Percentiles rank a stretch among this genome's conserved stretches.
phyloP scores from a whole-genome alignment of 805 yeast species.

The Pichia rugopelliculosa region DNA sequence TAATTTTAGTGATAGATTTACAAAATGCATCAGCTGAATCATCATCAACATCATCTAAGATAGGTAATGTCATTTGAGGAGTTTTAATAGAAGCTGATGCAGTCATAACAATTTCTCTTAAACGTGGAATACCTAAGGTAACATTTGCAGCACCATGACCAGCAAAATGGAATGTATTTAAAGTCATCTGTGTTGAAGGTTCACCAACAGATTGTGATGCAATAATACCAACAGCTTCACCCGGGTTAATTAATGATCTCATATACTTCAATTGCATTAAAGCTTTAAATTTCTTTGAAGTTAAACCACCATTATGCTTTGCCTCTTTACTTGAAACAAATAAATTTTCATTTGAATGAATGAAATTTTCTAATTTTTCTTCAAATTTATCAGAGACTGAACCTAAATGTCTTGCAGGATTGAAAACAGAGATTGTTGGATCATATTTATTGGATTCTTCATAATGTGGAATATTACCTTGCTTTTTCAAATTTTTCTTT shows the following conservation, averaged over 20 bases:
- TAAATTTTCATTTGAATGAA: constrained; percentile 45
- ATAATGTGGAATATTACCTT: constrained; percentile 54
- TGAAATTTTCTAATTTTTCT: constrained; percentile 64
- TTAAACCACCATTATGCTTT: constrained; percentile 40
- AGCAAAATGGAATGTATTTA: constrained; percentile 95
- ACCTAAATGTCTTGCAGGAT: constrained; percentile 87
- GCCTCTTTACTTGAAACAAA: constrained; percentile 50
- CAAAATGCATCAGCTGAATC: constrained; percentile 89
- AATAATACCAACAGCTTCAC: constrained; percentile 97
- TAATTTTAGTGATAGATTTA: constrained; percentile 78
- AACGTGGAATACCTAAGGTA: constrained; percentile 98
- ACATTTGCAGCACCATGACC: constrained; percentile 99
- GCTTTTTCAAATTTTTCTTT: constrained; percentile 63
- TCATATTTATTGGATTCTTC: constrained; percentile 62
- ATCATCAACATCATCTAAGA: constrained; percentile 71
- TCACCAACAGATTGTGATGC: constrained; percentile 99
- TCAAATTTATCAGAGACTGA: constrained; percentile 89
- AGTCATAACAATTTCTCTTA: constrained; percentile 99
- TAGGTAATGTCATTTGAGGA: constrained; percentile 97
- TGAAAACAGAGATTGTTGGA: constrained; percentile 78
- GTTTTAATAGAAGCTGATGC: constrained; percentile 93
- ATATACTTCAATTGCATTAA: constrained; percentile 97
- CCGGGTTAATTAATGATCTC: constrained; percentile 92
- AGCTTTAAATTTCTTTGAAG: constrained; percentile 83
- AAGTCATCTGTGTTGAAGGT: constrained; percentile 98